Conservation (phyloP, 106 monocot species). For the Ottelia alismoides region DNA sequence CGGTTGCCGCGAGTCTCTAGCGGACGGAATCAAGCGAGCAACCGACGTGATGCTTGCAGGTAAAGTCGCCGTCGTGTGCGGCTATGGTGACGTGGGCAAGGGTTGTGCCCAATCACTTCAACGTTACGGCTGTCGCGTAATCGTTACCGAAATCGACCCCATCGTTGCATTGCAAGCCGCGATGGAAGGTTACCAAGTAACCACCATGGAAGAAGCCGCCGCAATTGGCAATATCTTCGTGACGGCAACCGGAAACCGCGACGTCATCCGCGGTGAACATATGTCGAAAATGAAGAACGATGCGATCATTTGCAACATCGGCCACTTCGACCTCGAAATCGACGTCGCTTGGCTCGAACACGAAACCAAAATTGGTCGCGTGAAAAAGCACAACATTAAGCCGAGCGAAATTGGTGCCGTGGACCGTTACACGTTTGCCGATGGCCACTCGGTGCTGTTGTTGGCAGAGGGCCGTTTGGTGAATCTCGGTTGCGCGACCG, state of each 20-base stretch:
- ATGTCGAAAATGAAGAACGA: constrained; percentile 54
- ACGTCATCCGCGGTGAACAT: constrained; percentile 33
- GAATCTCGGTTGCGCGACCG: constrained; percentile 37
- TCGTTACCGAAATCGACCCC: constrained; percentile 5
- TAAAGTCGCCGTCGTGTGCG: constrained; percentile 61
- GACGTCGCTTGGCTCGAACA: constrained; percentile 29
- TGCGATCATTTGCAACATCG: constrained; percentile 44
- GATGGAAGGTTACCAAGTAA: background rate
- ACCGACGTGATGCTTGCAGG: constrained; percentile 73
- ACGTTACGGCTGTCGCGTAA: constrained; percentile 19
- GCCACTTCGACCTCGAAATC: constrained; percentile 39
- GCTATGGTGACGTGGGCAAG: constrained; percentile 71
- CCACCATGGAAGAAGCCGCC: background rate
- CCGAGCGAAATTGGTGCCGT: too few species aligned
- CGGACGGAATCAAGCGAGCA: constrained; percentile 61
- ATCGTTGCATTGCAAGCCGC: background rate
- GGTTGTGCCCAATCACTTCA: constrained; percentile 51
- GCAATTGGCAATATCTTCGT: constrained; percentile 7
- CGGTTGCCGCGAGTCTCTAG: too few species aligned
- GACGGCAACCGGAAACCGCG: constrained; percentile 37
- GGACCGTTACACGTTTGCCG: constrained; percentile 31
- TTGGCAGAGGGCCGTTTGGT: constrained; percentile 35
- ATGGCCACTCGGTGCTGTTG: constrained; percentile 20
- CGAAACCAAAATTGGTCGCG: constrained; percentile 16
- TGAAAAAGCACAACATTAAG: constrained; percentile 29